Conservation (phyloP, 202 grass and related monocot genomes). For the Elaeis oleifera region DNA sequence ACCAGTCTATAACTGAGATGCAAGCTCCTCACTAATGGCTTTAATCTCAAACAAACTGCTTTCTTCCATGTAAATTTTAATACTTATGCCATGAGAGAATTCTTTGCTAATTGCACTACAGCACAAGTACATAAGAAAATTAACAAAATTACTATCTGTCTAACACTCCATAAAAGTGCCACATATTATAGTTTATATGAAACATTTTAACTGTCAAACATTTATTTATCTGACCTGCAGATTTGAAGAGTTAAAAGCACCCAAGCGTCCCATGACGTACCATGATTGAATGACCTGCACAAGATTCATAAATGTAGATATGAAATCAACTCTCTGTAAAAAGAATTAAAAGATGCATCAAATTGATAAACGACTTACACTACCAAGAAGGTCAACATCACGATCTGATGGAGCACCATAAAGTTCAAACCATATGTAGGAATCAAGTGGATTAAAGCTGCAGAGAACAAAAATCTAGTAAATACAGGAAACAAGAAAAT, state of each 20-base stretch:
- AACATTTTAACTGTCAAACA: too few relatives aligned
- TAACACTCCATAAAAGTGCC: too few relatives aligned
- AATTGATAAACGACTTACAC: slow-evolving; percentile 47
- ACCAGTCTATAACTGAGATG: too few relatives aligned
- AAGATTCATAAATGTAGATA: slow-evolving; percentile 6
- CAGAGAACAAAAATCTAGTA: slow-evolving; percentile 8
- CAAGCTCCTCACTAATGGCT: too few relatives aligned
- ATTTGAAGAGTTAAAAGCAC: slow-evolving; percentile 89
- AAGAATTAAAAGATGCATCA: slow-evolving; percentile 21
- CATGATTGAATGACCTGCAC: slow-evolving; percentile 81
- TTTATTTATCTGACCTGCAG: slow-evolving; percentile 50
- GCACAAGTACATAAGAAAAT: too few relatives aligned
- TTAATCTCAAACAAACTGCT: too few relatives aligned
- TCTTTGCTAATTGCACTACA: too few relatives aligned
- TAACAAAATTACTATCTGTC: too few relatives aligned
- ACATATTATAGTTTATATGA: too few relatives aligned
- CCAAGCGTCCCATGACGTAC: slow-evolving; percentile 94
- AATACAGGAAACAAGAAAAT: background rate
- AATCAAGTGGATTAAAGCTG: slow-evolving; percentile 80
- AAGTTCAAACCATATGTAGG: slow-evolving; percentile 91
- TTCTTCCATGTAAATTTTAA: too few relatives aligned
- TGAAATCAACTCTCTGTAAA: background rate
- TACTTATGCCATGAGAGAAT: too few relatives aligned
- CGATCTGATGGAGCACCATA: slow-evolving; percentile 73
- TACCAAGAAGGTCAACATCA: slow-evolving; percentile 78